A percentile compares a stretch with the other conserved stretches of the same genome.
Evolutionary conservation across 441 rosid genomes (phyloP).

Genomic region (Bocquillonia castaneifolia): DNA sequence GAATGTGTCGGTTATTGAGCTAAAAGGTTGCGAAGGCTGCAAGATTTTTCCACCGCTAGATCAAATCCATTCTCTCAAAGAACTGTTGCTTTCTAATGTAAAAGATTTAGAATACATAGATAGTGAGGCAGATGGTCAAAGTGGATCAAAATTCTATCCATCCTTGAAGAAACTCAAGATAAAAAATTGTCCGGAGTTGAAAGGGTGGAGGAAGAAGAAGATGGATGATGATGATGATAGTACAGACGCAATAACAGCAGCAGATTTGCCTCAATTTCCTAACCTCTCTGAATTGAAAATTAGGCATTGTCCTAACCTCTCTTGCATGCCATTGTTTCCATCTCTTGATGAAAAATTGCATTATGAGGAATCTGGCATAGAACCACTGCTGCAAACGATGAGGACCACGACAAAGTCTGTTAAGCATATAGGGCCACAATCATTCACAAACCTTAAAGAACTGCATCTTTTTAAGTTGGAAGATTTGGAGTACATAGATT

Average conservation of each 20-base stretch:
- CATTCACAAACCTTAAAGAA: not conserved
- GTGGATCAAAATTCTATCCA: not conserved
- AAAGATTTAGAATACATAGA: not conserved
- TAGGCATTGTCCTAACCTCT: constrained; percentile 13
- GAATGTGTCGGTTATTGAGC: constrained; percentile 11
- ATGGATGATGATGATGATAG: not conserved
- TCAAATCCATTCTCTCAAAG: constrained; percentile 17
- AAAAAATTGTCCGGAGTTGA: not conserved
- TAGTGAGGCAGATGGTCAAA: no score
- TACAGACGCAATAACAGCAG: no score
- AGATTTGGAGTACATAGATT: constrained; percentile 2
- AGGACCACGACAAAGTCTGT: not conserved
- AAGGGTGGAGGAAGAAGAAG: constrained; percentile 16
- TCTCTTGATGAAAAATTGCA: not conserved
- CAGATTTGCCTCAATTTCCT: constrained; percentile 13
- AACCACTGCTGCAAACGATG: constrained; percentile 7
- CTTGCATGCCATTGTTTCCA: constrained; percentile 26
- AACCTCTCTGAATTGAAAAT: constrained; percentile 15
- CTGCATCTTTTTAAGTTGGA: not conserved
- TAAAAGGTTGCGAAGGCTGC: constrained; percentile 12
- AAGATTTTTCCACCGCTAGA: constrained; percentile 19
- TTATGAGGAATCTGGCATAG: not conserved
- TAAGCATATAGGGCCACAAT: not conserved
- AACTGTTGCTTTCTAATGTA: not conserved
- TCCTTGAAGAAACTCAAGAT: not conserved